These are phyloP conservation scores for Phytophthora hybrid DNA, from an alignment of 352 stramenopile species.

Conservation along the genomic window DNA sequence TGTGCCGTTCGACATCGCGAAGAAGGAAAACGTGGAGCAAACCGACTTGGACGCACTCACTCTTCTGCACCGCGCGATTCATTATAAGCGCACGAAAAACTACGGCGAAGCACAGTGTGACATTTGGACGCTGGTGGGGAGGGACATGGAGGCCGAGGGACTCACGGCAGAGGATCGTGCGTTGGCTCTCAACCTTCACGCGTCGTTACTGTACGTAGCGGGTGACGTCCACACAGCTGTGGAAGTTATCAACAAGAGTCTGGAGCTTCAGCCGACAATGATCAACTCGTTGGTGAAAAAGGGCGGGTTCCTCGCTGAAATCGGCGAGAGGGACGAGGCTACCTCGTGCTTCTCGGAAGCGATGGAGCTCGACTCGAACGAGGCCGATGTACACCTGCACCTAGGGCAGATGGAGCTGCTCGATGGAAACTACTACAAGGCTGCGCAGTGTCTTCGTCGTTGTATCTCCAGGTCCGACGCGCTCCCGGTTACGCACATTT, in stretches of 20 bases:
- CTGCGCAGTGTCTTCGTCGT: slow-evolving; percentile 73
- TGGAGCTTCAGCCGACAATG: slow-evolving; percentile 58
- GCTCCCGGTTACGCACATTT: slow-evolving; percentile 78
- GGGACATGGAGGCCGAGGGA: slow-evolving; percentile 49
- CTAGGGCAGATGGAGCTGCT: slow-evolving; percentile 86
- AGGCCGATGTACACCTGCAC: slow-evolving; percentile 83
- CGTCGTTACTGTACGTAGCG: slow-evolving; percentile 83
- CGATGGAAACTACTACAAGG: slow-evolving; percentile 76
- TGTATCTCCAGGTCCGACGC: slow-evolving; percentile 82
- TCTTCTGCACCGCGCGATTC: slow-evolving; percentile 71
- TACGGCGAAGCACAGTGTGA: slow-evolving; percentile 64
- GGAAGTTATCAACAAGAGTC: slow-evolving; percentile 65
- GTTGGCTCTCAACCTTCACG: slow-evolving; percentile 78
- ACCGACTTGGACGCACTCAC: slow-evolving; percentile 59
- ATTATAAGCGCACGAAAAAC: slow-evolving; percentile 68
- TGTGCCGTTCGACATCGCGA: slow-evolving; percentile 73
- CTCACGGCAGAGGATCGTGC: slow-evolving; percentile 49
- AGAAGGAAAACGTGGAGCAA: slow-evolving; percentile 45
- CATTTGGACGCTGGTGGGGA: slow-evolving; percentile 46
- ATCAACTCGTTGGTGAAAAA: slow-evolving; percentile 87
- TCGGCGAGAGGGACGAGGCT: slow-evolving; percentile 73
- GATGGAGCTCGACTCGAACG: slow-evolving; percentile 75
- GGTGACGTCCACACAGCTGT: slow-evolving; percentile 81
- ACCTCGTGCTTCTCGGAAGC: slow-evolving; percentile 70
- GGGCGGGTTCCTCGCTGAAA: slow-evolving; percentile 79